phyloP scores from a whole-genome alignment of 1,284 basidiomycete genomes.

The Coniophora puteana region DNA sequence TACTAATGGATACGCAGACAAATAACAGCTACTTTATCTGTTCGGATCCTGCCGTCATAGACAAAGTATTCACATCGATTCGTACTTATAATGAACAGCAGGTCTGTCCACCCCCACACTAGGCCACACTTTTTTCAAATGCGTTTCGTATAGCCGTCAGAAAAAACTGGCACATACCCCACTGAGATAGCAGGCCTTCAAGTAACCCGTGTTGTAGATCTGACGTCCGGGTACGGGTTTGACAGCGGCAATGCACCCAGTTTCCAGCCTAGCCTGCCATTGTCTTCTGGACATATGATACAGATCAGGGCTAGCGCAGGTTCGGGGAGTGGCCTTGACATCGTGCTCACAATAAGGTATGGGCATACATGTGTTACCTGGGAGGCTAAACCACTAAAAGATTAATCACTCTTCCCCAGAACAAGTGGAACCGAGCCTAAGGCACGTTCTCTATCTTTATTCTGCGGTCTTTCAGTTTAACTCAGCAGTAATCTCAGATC shows the following conservation, averaged over 20 bases:
- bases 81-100: constrained; percentile 50
- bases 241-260: constrained; percentile 68
- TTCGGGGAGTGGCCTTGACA: constrained; percentile 33
- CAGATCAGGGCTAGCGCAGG: constrained; percentile 58
- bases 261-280: constrained; percentile 60
- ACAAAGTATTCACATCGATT: constrained; percentile 63
- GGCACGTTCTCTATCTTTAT: constrained; percentile 34
- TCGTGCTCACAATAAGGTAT: constrained; percentile 67
- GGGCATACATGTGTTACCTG: constrained; percentile 2
- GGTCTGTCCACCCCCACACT: constrained; percentile 11
- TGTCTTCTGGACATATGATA: constrained; percentile 83
- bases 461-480: background rate
- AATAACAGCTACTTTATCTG: constrained; percentile 83
- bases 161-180: constrained; percentile 50
- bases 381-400: no score
- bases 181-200: constrained; percentile 53
- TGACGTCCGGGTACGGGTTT: constrained; percentile 65
- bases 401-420: constrained; percentile 34
- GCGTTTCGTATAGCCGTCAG: background rate
- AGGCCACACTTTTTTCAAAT: no score
- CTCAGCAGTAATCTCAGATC: constrained; percentile 45
- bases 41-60: constrained; percentile 55
- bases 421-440: constrained; percentile 89
- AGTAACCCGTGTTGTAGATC: constrained; percentile 64
- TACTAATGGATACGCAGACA: constrained; percentile 43